Base-by-base conservation (phyloP, 768 basidiomycete genomes). In the Rhodocollybia butyracea region DNA sequence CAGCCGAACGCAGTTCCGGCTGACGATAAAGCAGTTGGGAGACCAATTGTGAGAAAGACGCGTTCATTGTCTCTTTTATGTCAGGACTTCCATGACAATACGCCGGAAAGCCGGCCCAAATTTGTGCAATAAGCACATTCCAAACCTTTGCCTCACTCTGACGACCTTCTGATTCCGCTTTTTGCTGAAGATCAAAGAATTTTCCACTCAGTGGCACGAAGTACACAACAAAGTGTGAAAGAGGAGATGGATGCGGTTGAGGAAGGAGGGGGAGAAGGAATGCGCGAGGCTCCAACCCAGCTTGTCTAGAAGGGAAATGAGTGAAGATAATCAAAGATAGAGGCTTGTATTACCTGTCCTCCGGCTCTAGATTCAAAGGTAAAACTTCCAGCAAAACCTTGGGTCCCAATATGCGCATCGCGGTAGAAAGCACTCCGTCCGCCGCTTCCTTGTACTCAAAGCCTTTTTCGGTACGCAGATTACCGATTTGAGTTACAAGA, bases 151-250 rank as follows among this genome's bases (percentile, higher is more conserved):
- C 90, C 69, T 98, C 94, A 0, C 89, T 85, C 48, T 79, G 80
- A 34, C 85, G 83, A 12, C 81, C 83, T 53, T 86, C 87, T 6
- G 77, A 73, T 59, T 91, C 90, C 0, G 93, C 89, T 15, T 80
- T 85, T 57, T 89, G 84, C 65, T 95, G 90, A 34, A 91, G 72
- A 64, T 92, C 82, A 65, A 98, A 99, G 80, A 98, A 87, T 17
- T 85, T 79, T 69, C 98, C 95, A 46, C 94, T 97, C 46, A 98
- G 72, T 17, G 96, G 96, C 7, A 98, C 89, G 61, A 98, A 98
- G 69, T 91, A 91, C 2, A 83, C 81, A 31, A 91, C 79, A 64
- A 98, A 99, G 73, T 96, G 95, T 1, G 74, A 72, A 45, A 98
- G 75, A 1, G 86, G 87, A 2, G 95, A 89, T 2, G 87, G 79